phyloP scores from a whole-genome alignment of 1,139 yeast genomes.

The Scheffersomyces segobiensis region DNA sequence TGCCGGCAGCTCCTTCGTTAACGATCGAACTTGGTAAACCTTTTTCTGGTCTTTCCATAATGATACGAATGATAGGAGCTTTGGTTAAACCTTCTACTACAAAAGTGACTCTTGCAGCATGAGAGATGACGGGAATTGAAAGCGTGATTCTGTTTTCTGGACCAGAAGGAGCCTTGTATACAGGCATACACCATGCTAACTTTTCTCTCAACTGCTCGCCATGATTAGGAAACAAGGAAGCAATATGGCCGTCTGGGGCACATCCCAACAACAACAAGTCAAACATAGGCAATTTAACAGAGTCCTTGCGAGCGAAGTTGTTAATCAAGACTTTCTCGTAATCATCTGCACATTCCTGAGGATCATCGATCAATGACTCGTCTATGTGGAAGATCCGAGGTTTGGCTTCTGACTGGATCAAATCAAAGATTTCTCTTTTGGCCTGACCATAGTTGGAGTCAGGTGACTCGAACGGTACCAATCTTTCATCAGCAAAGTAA shows the following conservation, averaged over 20 bases:
- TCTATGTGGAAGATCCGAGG: slow-evolving; percentile 86
- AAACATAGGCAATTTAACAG: slow-evolving; percentile 92
- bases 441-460: slow-evolving; percentile 92
- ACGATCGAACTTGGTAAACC: slow-evolving; percentile 94
- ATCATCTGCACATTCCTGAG: slow-evolving; percentile 91
- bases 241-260: slow-evolving; percentile 98
- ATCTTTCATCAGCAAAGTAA: slow-evolving; percentile 71
- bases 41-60: slow-evolving; percentile 96
- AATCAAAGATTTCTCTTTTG: slow-evolving; percentile 77
- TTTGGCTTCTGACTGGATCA: slow-evolving; percentile 48
- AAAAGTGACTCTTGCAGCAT: slow-evolving; percentile 87
- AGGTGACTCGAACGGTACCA: slow-evolving; percentile 64
- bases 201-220: slow-evolving; percentile 82
- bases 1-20: slow-evolving; percentile 94
- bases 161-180: slow-evolving; percentile 88
- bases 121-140: slow-evolving; percentile 93
- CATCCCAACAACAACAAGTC: slow-evolving; percentile 89
- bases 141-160: slow-evolving; percentile 87
- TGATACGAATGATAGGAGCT: slow-evolving; percentile 88
- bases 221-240: slow-evolving; percentile 91
- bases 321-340: slow-evolving; percentile 83
- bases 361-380: slow-evolving; percentile 72
- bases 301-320: slow-evolving; percentile 95
- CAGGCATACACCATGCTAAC: slow-evolving; percentile 95
- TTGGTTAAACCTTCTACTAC: slow-evolving; percentile 96